Conservation (phyloP, 805 yeast genomes). For the Wickerhamiella bombiphila region DNA sequence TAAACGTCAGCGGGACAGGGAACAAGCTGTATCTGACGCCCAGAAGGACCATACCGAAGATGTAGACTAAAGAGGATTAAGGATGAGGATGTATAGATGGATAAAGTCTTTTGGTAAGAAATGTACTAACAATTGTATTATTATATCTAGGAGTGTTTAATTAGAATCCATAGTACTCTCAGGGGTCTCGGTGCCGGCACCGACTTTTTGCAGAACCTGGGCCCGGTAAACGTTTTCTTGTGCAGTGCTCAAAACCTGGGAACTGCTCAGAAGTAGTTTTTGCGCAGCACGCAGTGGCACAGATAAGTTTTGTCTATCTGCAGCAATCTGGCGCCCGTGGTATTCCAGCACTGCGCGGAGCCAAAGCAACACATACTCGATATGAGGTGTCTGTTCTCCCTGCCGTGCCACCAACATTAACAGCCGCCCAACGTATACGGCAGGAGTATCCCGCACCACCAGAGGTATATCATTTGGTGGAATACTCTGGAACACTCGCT, state of each 20-base stretch:
- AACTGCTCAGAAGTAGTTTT: conserved; percentile 33
- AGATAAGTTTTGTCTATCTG: conserved; percentile 46
- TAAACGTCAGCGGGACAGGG: too few species aligned
- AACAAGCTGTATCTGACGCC: too few species aligned
- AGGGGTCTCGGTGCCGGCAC: too few species aligned
- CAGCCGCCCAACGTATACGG: conserved; percentile 55
- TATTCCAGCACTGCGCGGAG: conserved; percentile 46
- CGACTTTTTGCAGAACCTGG: conserved; percentile 2
- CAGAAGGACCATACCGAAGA: too few species aligned
- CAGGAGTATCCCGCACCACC: conserved; percentile 57
- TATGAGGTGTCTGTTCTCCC: conserved; percentile 59
- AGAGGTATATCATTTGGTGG: conserved; percentile 58
- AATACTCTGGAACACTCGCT: conserved; percentile 48
- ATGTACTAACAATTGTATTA: too few species aligned
- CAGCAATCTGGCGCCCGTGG: conserved; percentile 65
- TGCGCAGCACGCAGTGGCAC: conserved; percentile 55
- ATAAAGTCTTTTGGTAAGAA: neutral
- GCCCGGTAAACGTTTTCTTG: conserved; percentile 13
- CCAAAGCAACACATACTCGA: conserved; percentile 80
- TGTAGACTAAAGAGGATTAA: too few species aligned
- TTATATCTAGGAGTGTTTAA: too few species aligned
- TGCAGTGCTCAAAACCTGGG: conserved; percentile 16
- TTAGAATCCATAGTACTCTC: too few species aligned
- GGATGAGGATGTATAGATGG: neutral
- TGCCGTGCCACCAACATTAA: conserved; percentile 52